phyloP scores from a whole-genome alignment of 768 basidiomycete genomes.

The Mycena leptocephala region DNA sequence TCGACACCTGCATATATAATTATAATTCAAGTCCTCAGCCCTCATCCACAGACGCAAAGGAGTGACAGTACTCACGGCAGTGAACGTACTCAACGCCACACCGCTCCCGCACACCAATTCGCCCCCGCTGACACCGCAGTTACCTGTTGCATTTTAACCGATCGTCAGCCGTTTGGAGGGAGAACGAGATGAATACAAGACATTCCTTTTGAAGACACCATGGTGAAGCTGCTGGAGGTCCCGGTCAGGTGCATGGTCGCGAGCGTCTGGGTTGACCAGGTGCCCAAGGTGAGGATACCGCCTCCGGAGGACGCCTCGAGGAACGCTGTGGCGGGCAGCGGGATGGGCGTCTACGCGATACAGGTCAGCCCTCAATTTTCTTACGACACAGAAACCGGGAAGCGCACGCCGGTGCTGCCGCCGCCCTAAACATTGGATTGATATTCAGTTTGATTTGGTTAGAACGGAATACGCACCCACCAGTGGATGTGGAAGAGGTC shows the following conservation, averaged over 20 bases:
- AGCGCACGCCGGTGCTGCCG: conserved; percentile 3
- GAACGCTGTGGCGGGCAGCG: conserved; percentile 53
- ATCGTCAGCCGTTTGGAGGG: not conserved
- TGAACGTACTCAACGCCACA: conserved; percentile 54
- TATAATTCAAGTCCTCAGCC: not conserved
- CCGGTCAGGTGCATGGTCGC: conserved; percentile 59
- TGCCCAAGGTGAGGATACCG: conserved; percentile 60
- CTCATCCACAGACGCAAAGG: not conserved
- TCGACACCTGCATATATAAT: conserved; percentile 55
- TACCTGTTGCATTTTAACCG: not conserved
- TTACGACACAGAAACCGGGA: not conserved
- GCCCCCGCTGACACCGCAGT: conserved; percentile 55
- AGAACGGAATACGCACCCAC: not conserved
- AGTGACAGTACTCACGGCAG: conserved; percentile 48
- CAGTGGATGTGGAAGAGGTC: not conserved
- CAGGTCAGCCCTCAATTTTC: not conserved
- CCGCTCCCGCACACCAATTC: conserved; percentile 58
- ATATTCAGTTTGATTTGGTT: not conserved
- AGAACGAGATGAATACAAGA: not conserved
- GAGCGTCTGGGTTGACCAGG: conserved; percentile 63
- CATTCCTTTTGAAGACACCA: conserved; percentile 60
- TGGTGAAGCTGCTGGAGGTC: conserved; percentile 54
- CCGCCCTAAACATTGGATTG: not conserved
- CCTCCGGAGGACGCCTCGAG: conserved; percentile 51
- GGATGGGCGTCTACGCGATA: conserved; percentile 17